Evolutionary conservation across 805 yeast species (phyloP).

Genomic region (Teunomyces atbi): DNA sequence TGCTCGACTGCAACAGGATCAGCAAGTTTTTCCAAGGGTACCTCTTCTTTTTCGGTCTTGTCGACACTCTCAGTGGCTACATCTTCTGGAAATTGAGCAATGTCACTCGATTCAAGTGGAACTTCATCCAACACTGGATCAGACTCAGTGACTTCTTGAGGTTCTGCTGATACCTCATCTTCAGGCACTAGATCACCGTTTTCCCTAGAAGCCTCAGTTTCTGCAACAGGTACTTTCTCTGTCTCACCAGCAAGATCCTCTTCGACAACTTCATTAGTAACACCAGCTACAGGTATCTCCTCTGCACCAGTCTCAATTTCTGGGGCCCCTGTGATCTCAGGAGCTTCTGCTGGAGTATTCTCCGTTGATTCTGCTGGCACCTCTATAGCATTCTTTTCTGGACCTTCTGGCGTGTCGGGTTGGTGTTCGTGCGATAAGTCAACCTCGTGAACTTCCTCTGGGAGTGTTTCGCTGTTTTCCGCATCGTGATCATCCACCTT

Average conservation of each 20-base stretch:
- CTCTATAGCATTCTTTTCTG: neutral
- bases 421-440: neutral
- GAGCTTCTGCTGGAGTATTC: neutral
- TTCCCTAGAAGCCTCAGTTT: neutral
- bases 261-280: neutral
- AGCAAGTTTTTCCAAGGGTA: conserved; percentile 1
- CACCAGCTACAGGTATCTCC: neutral
- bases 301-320: neutral
- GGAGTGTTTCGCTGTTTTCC: neutral
- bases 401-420: neutral
- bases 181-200: neutral
- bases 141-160: neutral
- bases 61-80: neutral
- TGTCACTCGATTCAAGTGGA: conserved; percentile 1
- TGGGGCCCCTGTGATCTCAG: neutral
- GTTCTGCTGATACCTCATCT: neutral
- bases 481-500: neutral
- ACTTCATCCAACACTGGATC: neutral
- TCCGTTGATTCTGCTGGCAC: neutral
- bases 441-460: neutral
- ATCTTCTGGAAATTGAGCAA: neutral
- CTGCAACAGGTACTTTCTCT: neutral
- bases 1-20: neutral
- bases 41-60: neutral
- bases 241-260: neutral